A percentile compares a stretch with the other conserved stretches of the same genome.
phyloP scores from a whole-genome alignment of 2,329 filamentous ascomycete species.

The Pyrenochaeta sp. region DNA sequence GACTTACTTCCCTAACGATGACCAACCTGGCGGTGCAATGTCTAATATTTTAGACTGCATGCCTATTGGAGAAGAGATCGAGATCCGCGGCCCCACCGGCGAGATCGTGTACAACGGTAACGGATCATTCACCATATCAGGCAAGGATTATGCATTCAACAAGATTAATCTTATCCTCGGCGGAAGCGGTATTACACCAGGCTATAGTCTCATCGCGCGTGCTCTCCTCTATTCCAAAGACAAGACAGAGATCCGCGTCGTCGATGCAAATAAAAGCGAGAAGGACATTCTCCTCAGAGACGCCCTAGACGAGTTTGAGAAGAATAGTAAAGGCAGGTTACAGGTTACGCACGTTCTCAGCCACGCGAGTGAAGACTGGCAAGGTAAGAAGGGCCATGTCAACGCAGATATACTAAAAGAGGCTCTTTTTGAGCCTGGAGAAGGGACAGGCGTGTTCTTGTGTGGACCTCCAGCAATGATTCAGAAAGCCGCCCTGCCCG shows the following conservation, averaged over 20 bases:
- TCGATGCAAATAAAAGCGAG: conserved; percentile 61
- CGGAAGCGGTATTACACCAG: conserved; percentile 62
- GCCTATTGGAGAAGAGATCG: conserved; percentile 58
- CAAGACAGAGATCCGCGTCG: conserved; percentile 51
- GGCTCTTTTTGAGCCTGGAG: conserved; percentile 52
- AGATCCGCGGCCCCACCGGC: conserved; percentile 62
- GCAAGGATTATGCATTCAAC: conserved; percentile 50
- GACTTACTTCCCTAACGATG: conserved; percentile 59
- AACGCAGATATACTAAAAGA: conserved; percentile 53
- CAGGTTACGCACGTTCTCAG: conserved; percentile 59
- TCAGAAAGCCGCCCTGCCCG: conserved; percentile 60
- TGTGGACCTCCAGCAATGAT: conserved; percentile 63
- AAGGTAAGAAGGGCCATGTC: conserved; percentile 57
- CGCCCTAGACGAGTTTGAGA: conserved; percentile 53
- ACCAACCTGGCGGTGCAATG: conserved; percentile 63
- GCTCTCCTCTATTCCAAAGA: conserved; percentile 50
- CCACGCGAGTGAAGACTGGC: conserved; percentile 55
- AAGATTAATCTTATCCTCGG: conserved; percentile 60
- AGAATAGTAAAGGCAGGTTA: conserved; percentile 50
- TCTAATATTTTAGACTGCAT: conserved; percentile 63
- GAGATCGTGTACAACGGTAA: conserved; percentile 60
- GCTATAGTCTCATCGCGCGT: conserved; percentile 59
- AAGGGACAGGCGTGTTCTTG: conserved; percentile 56
- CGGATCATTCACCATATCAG: conserved; percentile 50
- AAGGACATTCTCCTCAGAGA: conserved; percentile 57